phyloP scores from a whole-genome alignment of 2,329 filamentous ascomycete species.

The Capronia americana region DNA sequence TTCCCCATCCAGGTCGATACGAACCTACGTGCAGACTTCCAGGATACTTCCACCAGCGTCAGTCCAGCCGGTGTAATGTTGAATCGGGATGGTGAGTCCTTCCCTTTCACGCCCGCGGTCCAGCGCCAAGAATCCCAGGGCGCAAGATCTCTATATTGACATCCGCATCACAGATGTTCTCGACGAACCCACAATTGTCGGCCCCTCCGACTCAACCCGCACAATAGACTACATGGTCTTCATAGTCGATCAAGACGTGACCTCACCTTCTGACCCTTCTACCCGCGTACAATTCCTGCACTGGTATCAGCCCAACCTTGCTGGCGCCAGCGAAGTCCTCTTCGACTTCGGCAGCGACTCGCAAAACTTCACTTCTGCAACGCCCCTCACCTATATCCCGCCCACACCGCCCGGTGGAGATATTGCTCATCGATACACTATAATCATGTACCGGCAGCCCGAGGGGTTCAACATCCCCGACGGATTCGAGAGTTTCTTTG shows the following conservation, averaged over 20 bases:
- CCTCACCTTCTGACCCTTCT: conserved; percentile 13
- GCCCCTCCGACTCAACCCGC: conserved; percentile 32
- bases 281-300: conserved; percentile 29
- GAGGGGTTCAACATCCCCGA: conserved; percentile 41
- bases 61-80: conserved; percentile 25
- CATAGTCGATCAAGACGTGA: conserved; percentile 36
- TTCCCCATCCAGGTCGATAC: conserved; percentile 30
- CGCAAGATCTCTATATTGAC: background rate
- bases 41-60: conserved; percentile 22
- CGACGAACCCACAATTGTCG: conserved; percentile 32
- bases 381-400: conserved; percentile 40
- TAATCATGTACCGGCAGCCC: conserved; percentile 43
- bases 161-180: conserved; percentile 22
- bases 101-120: background rate
- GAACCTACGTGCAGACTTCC: conserved; percentile 28
- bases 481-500: conserved; percentile 44
- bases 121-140: background rate
- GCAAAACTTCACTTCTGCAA: conserved; percentile 23
- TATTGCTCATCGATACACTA: conserved; percentile 44
- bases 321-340: conserved; percentile 30
- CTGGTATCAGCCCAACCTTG: conserved; percentile 33
- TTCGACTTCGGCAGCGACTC: conserved; percentile 20
- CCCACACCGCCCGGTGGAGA: conserved; percentile 42
- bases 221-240: conserved; percentile 34
- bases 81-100: conserved; percentile 26